Percentiles rank a stretch among this genome's conserved stretches.
phyloP scores from a whole-genome alignment of 1,284 basidiomycete species.

The Hortiboletus rubellus region DNA sequence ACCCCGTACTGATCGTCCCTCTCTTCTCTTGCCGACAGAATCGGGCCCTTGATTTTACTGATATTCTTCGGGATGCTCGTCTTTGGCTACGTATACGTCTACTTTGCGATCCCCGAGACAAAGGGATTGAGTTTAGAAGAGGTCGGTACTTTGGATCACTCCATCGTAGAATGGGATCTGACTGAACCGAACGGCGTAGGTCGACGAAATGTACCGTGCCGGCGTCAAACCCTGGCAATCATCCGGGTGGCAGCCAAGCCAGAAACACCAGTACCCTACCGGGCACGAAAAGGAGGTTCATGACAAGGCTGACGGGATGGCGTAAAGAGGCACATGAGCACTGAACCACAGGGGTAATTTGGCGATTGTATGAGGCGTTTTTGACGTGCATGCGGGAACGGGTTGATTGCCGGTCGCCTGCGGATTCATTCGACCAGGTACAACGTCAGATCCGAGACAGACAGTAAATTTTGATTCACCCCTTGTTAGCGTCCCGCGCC shows the following conservation, averaged over 20 bases:
- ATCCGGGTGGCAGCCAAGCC: constrained; percentile 16
- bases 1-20: background rate
- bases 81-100: constrained; percentile 62
- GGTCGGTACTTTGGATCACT: constrained; percentile 1
- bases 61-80: constrained; percentile 77
- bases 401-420: background rate
- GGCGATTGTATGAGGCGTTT: background rate
- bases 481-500: no score
- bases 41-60: constrained; percentile 73
- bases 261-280: constrained; percentile 6
- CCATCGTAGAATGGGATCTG: background rate
- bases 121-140: constrained; percentile 30
- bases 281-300: constrained; percentile 9
- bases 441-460: no score
- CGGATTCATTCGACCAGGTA: background rate
- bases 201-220: constrained; percentile 29
- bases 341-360: no score
- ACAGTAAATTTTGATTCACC: no score
- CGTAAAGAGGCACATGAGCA: background rate
- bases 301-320: constrained; percentile 1
- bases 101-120: constrained; percentile 33
- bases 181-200: constrained; percentile 7
- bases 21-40: constrained; percentile 35
- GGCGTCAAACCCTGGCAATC: constrained; percentile 23
- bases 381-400: background rate